Evolutionary conservation across 495 filamentous ascomycete species (phyloP), one percentile per base, ranked within the genome.

Genomic region (Opeltia flavorubescens): DNA sequence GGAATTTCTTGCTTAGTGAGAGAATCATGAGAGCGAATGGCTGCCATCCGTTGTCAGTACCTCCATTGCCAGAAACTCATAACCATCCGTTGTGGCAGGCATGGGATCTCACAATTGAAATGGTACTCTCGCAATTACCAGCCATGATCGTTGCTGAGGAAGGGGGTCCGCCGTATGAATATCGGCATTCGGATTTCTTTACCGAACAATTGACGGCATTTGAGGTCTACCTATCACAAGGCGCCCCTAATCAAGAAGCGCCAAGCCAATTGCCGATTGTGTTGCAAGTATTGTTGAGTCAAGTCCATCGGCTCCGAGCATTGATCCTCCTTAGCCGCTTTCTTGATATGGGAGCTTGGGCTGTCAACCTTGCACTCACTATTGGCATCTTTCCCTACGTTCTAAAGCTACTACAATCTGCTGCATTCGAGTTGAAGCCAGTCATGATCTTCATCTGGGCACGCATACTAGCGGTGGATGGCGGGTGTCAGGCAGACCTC

Each of bases 401-500:
- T 5, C 70, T 96, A 15, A 96, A 96, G 60, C 70, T 99, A 29
- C 69, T 99, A 21, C 93, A 96, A 57, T 96, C 93, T 6, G 88
- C 89, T 39, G 91, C 91, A 0, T 74, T 85, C 39, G 91, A 99
- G 60, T 66, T 99, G 42, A 96, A 96, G 57, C 89, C 91, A 1
- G 89, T 95, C 23, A 95, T 99, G 89, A 88, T 99, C 17, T 99
- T 96, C 64, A 99, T 99, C 50, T 99, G 91, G 91, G 87, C 93
- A 9, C 76, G 91, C 43, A 89, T 99, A 30, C 79, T 99, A 52
- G 91, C 91, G 31, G 93, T 99, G 17, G 91, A 96, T 54, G 77
- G 88, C 49, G 83, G 83, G 8, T 94, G 91, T 56, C 91, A 99
- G 60, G 75, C 76, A 31, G 91, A 96, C 59, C 67, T 99, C 2